These are phyloP conservation scores for Cicer pinnatifidum DNA, from an alignment of 306 rosid species.

Conservation along the genomic window DNA sequence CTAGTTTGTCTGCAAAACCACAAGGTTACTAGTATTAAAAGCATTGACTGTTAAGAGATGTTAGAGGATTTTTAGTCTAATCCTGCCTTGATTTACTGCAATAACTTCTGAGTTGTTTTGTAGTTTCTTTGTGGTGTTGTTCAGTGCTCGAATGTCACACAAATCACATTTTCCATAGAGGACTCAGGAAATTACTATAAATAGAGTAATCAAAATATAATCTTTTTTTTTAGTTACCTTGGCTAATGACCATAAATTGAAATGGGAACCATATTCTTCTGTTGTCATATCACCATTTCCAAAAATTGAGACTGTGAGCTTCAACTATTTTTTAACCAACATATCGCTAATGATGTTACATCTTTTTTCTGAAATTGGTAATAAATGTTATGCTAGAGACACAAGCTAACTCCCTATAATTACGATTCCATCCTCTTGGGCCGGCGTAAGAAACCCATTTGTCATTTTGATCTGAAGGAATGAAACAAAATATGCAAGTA, in stretches of 20 bases:
- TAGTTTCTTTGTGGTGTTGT: constrained; percentile 51
- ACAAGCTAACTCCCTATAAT: not conserved
- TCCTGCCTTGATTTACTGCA: constrained; percentile 73
- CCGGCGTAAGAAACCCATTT: constrained; percentile 66
- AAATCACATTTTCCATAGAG: not conserved
- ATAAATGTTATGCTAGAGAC: too few species aligned
- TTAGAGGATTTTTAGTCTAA: not conserved
- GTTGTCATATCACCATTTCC: constrained; percentile 82
- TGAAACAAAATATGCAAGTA: too few species aligned
- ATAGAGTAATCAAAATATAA: constrained; percentile 28
- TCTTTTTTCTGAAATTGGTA: too few species aligned
- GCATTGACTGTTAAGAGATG: constrained; percentile 15
- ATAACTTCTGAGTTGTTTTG: constrained; percentile 71
- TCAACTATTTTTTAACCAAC: not conserved
- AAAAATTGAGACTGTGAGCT: constrained; percentile 20
- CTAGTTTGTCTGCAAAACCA: constrained; percentile 53
- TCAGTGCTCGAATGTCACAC: constrained; percentile 67
- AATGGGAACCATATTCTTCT: constrained; percentile 80
- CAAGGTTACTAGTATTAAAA: constrained; percentile 3
- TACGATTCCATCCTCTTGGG: constrained; percentile 84
- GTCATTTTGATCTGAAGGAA: constrained; percentile 58
- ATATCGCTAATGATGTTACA: too few species aligned
- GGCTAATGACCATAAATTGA: too few species aligned
- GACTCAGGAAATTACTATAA: not conserved
- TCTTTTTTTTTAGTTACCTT: too few species aligned